Evolutionary conservation across 208 protist genomes (phyloP), one percentile per base, ranked within the genome.

Genomic region (Lotmaria passim): DNA sequence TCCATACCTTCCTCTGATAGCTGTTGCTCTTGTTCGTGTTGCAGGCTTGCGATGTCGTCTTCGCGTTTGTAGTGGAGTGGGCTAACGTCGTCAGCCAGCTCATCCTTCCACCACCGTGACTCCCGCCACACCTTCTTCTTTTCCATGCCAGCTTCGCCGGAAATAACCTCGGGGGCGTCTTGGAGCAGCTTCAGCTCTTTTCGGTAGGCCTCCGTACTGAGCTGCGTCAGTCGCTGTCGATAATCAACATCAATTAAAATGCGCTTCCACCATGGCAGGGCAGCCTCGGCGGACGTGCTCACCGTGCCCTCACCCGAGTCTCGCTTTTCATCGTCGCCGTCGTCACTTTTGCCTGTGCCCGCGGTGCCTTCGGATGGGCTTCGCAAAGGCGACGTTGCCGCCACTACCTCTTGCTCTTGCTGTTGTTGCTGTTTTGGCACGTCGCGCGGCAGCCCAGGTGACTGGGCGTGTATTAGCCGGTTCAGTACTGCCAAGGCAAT

Each of bases 231-330:
- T 12, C 79, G 73, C 30, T 53, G 47, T 1, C 90, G 82, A 64
- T 92, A 95, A 21, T 30, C 66, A 2, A 43, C 26, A 43, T 89
- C 73, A 7, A 95, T 68, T 7, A 89, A 66, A 31, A 93, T 87
- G 12, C 70, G 77, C 73, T 89, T 88, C 90, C 90, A 95, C 90
- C 90, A 95, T 58, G 87, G 90, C 57, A 95, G 69, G 38, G 38
- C 36, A 17, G 10, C 33, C 17, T 43, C 52, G 21, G 24, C 44
- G 43, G 38, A 19, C 3, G 7, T n/a, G 34, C 7, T 7, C 12
- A 6, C 17, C 11, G 4, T 11, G n/a, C 12, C 51, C 23, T 39
- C 30, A 14, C 5, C 50, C 31, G 21, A 8, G 30, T 60, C 19
- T n/a, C n/a, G n/a, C n/a, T n/a, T n/a, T 21, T 34, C 12, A 31